Conservation (phyloP, 2,329 filamentous ascomycete genomes). For the Ceratocystis alfenasii region DNA sequence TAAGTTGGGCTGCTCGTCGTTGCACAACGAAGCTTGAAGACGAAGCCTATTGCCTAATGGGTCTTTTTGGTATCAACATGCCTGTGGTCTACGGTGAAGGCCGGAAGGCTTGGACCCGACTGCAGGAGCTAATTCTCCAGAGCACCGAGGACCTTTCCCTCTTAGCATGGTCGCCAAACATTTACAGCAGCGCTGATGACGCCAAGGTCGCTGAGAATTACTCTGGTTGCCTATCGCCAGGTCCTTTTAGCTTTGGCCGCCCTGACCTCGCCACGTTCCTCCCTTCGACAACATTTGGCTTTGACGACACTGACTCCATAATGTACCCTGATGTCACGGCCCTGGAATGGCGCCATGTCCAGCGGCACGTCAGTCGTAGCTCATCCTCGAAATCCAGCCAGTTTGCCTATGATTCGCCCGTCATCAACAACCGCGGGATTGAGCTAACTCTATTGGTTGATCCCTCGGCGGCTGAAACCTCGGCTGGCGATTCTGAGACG, state of each 20-base stretch:
- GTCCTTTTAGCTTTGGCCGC: conserved; percentile 19
- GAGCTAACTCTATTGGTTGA: conserved; percentile 23
- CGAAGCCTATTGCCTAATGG: conserved; percentile 28
- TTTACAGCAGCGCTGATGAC: conserved; percentile 4
- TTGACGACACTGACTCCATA: conserved; percentile 23
- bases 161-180: conserved; percentile 26
- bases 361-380: conserved; percentile 21
- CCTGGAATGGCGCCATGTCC: conserved; percentile 21
- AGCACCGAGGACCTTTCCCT: conserved; percentile 30
- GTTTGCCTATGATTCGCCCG: conserved; percentile 21
- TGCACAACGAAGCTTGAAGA: conserved; percentile 27
- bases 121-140: conserved; percentile 31
- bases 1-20: conserved; percentile 27
- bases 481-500: neutral
- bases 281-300: conserved; percentile 22
- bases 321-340: conserved; percentile 22
- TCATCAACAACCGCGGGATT: conserved; percentile 22
- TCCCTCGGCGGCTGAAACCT: conserved; percentile 13
- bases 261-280: conserved; percentile 22
- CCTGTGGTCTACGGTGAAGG: conserved; percentile 28
- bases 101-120: conserved; percentile 28
- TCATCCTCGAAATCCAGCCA: conserved; percentile 19
- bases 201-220: neutral
- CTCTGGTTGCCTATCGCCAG: conserved; percentile 19
- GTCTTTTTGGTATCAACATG: conserved; percentile 28